Percentiles rank a stretch among this genome's conserved stretches.
These are phyloP conservation scores for Nemania diffusa DNA, from an alignment of 2,329 filamentous ascomycete genomes.

Conservation along the genomic window DNA sequence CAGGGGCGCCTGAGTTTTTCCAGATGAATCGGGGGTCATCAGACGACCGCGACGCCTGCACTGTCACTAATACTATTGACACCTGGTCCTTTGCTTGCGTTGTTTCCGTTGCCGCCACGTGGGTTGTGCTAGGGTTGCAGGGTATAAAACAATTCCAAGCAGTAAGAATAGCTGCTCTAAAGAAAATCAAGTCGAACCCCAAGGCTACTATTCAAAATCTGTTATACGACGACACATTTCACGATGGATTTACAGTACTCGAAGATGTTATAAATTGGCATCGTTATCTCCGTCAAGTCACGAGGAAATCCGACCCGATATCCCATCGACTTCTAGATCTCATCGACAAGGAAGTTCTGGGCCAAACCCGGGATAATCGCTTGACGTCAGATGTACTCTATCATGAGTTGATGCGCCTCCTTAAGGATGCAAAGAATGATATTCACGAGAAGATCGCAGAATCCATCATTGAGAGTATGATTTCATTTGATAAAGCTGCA, in stretches of 20 bases:
- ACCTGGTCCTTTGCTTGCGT: constrained; percentile 39
- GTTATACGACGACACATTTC: constrained; percentile 28
- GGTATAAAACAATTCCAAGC: constrained; percentile 22
- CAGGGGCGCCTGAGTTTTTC: constrained; percentile 21
- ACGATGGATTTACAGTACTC: constrained; percentile 29
- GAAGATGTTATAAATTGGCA: constrained; percentile 35
- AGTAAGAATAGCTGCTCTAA: constrained; percentile 8
- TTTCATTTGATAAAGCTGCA: constrained; percentile 14
- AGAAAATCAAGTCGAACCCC: not conserved
- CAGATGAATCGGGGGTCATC: not conserved
- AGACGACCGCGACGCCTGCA: not conserved
- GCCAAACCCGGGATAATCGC: constrained; percentile 7
- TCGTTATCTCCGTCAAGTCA: constrained; percentile 14
- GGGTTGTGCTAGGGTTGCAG: constrained; percentile 35
- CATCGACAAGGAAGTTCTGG: constrained; percentile 31
- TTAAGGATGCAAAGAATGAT: constrained; percentile 8
- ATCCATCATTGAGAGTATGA: constrained; percentile 14
- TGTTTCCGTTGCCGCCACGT: constrained; percentile 33
- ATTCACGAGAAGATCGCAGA: constrained; percentile 11
- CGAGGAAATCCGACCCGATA: constrained; percentile 29
- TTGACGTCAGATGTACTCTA: constrained; percentile 10
- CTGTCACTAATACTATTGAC: constrained; percentile 29
- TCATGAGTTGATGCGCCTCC: constrained; percentile 1
- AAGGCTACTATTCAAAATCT: not conserved
- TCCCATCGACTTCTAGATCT: constrained; percentile 31